These are phyloP conservation scores for Ophiognomonia clavigignenti-juglandacearum DNA, from an alignment of 2,329 filamentous ascomycete genomes.

Conservation along the genomic window DNA sequence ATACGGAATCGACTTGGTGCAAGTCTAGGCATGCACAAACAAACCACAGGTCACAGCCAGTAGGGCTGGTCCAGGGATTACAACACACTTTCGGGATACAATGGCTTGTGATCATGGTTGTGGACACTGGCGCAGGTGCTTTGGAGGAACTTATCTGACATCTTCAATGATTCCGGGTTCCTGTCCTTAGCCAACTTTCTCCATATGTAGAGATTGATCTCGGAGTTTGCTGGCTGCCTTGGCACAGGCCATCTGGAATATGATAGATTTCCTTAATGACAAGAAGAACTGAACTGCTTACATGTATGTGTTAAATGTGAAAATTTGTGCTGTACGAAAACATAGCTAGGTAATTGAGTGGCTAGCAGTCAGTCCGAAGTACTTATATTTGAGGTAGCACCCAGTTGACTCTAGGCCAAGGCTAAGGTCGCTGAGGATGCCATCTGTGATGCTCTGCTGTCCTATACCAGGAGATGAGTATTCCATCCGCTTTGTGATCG, in stretches of 20 bases:
- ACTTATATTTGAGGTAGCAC: too few relatives aligned
- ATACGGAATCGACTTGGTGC: background rate
- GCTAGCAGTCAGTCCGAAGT: too few relatives aligned
- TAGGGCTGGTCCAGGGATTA: background rate
- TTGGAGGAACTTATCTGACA: conserved; percentile 1
- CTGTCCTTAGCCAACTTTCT: conserved; percentile 5
- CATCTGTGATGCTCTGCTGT: too few relatives aligned
- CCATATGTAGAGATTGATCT: conserved; percentile 15
- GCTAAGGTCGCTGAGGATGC: too few relatives aligned
- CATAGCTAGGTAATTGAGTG: too few relatives aligned
- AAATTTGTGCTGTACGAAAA: too few relatives aligned
- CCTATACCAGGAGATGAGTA: too few relatives aligned
- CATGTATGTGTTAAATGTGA: background rate
- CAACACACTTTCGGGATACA: background rate
- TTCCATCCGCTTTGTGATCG: too few relatives aligned
- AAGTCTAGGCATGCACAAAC: conserved; percentile 1
- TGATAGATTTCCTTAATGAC: conserved; percentile 18
- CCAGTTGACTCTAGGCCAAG: too few relatives aligned
- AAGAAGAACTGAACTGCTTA: conserved; percentile 10
- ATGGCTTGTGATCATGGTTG: conserved; percentile 4
- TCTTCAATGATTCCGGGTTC: conserved; percentile 1
- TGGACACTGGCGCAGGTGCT: conserved; percentile 2
- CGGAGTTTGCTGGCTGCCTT: conserved; percentile 18
- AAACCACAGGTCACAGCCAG: background rate
- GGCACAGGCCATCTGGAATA: conserved; percentile 17